phyloP scores from a whole-genome alignment of 768 basidiomycete species.

The Termitomyces titanicus region DNA sequence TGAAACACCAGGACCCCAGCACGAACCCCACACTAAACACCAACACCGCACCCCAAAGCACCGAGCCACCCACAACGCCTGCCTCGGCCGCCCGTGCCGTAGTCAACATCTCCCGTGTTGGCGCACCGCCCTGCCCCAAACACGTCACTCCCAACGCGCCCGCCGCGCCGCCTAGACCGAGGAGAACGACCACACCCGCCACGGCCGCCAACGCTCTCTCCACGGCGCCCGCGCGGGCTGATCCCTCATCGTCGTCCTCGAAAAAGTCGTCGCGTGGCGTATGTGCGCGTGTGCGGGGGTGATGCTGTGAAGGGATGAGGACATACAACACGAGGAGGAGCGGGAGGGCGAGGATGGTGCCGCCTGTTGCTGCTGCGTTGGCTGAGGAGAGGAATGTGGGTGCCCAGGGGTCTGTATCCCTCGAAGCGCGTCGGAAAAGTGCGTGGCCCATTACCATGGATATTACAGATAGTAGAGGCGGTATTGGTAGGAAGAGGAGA shows the following conservation, averaged over 20 bases:
- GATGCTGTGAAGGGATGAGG: constrained; percentile 20
- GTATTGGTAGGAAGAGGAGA: constrained; percentile 29
- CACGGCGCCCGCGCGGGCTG: too few relatives aligned
- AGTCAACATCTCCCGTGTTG: constrained; percentile 18
- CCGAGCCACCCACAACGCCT: constrained; percentile 27
- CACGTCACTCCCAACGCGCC: neutral
- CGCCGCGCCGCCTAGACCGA: neutral
- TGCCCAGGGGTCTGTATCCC: constrained; percentile 7
- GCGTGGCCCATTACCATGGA: constrained; percentile 29
- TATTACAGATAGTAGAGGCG: constrained; percentile 28
- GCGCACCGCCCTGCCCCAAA: neutral
- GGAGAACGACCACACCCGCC: neutral
- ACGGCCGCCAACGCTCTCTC: neutral
- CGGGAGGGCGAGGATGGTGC: constrained; percentile 29
- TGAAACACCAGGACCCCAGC: constrained; percentile 6
- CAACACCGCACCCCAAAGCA: constrained; percentile 18
- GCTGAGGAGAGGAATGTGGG: constrained; percentile 26
- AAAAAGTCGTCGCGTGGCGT: constrained; percentile 1
- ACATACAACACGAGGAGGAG: constrained; percentile 28
- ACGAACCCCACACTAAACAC: constrained; percentile 8
- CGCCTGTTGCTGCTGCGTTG: constrained; percentile 30
- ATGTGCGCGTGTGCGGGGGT: constrained; percentile 6
- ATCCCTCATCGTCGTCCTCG: neutral
- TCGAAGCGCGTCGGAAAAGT: constrained; percentile 20
- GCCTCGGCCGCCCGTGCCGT: constrained; percentile 26